Conservation (phyloP, 768 basidiomycete species). For the Tricholoma hemisulphureum region DNA sequence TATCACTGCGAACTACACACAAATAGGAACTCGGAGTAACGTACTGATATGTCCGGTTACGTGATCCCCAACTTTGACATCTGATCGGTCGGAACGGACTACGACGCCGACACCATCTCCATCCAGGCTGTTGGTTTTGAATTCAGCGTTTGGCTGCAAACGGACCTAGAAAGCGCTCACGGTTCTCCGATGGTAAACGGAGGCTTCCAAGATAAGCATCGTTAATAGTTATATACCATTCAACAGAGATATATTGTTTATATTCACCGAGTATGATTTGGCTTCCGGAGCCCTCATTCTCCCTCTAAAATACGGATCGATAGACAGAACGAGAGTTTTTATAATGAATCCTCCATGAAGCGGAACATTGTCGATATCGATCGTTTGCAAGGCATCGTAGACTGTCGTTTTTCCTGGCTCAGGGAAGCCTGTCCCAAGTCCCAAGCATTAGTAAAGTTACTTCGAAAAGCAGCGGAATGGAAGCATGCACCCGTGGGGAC, state of each 20-base stretch:
- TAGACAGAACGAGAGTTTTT: slow-evolving; percentile 43
- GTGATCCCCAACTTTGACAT: slow-evolving; percentile 28
- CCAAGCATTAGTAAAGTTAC: neutral
- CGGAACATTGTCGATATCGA: slow-evolving; percentile 41
- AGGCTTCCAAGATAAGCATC: slow-evolving; percentile 8
- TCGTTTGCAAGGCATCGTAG: slow-evolving; percentile 37
- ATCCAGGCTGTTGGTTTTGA: slow-evolving; percentile 10
- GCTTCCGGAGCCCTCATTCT: slow-evolving; percentile 31
- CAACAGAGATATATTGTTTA: neutral
- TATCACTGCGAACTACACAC: no score
- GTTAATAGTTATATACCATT: neutral
- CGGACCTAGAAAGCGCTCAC: slow-evolving; percentile 13
- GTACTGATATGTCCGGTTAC: slow-evolving; percentile 27
- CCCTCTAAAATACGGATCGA: slow-evolving; percentile 45
- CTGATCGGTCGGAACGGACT: slow-evolving; percentile 17
- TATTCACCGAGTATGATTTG: slow-evolving; percentile 18
- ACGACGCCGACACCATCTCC: slow-evolving; percentile 22
- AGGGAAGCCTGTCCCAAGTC: neutral
- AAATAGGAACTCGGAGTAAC: neutral
- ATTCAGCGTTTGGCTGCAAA: neutral
- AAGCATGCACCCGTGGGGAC: neutral
- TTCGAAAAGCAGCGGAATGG: neutral
- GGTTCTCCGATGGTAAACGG: slow-evolving; percentile 20
- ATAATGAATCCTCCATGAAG: slow-evolving; percentile 40
- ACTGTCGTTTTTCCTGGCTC: slow-evolving; percentile 39